These are phyloP conservation scores for Parathielavia hyrcaniae DNA, from an alignment of 495 filamentous ascomycete species.

Conservation along the genomic window DNA sequence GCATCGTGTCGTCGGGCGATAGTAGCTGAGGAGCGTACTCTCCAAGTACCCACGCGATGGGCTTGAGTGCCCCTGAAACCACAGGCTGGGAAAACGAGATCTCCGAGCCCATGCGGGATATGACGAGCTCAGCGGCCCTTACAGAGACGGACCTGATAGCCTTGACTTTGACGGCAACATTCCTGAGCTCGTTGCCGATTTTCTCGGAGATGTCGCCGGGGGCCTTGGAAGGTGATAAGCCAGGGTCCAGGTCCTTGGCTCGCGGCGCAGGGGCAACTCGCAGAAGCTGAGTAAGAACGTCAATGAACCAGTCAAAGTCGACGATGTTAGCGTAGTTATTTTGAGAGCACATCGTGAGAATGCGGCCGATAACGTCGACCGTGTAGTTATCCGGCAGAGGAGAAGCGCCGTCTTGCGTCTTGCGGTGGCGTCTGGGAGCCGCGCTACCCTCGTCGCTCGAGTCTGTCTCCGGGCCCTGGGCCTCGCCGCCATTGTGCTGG, in stretches of 20 bases:
- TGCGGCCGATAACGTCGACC: conserved; percentile 66
- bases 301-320: conserved; percentile 97
- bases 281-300: conserved; percentile 73
- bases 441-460: conserved; percentile 55
- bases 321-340: conserved; percentile 76
- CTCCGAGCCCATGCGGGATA: conserved; percentile 45
- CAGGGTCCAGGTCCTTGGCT: conserved; percentile 28
- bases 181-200: conserved; percentile 80
- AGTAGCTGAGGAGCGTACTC: conserved; percentile 71
- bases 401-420: conserved; percentile 32
- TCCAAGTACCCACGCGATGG: conserved; percentile 76
- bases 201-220: conserved; percentile 53
- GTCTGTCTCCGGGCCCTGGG: conserved; percentile 44
- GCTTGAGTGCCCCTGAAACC: conserved; percentile 57
- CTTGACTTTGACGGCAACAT: conserved; percentile 85
- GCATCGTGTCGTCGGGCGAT: conserved; percentile 58
- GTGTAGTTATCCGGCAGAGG: conserved; percentile 76
- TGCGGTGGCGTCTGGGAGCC: conserved; percentile 34
- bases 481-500: conserved; percentile 28
- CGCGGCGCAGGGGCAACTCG: conserved; percentile 55
- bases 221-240: conserved; percentile 39
- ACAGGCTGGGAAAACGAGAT: conserved; percentile 34
- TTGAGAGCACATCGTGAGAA: conserved; percentile 85
- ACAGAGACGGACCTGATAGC: conserved; percentile 70
- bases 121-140: conserved; percentile 73